phyloP scores from a whole-genome alignment of 768 basidiomycete species.

The Leccinum imitatum region DNA sequence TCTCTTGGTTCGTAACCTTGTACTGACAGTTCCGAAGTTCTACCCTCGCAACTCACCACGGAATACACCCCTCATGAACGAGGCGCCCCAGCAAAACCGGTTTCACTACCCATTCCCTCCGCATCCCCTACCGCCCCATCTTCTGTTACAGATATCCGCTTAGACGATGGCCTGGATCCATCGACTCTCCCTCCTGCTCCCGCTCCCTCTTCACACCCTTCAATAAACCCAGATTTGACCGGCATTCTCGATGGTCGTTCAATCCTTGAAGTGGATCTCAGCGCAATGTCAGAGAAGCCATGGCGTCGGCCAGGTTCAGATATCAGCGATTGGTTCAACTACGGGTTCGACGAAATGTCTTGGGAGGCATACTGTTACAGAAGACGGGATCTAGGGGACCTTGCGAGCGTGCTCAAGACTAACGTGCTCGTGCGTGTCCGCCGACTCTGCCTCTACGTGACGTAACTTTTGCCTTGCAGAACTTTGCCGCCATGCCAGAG shows the following conservation, averaged over 20 bases:
- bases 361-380: slow-evolving; percentile 94
- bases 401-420: slow-evolving; percentile 75
- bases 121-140: slow-evolving; percentile 22
- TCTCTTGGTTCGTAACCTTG: slow-evolving; percentile 1
- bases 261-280: slow-evolving; percentile 83
- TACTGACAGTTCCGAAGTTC: slow-evolving; percentile 23
- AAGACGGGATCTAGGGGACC: slow-evolving; percentile 75
- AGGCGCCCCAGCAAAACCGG: slow-evolving; percentile 42
- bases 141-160: slow-evolving; percentile 15
- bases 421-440: slow-evolving; percentile 69
- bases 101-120: slow-evolving; percentile 17
- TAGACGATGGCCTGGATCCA: slow-evolving; percentile 60
- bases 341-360: slow-evolving; percentile 95
- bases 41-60: slow-evolving; percentile 66
- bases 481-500: slow-evolving; percentile 79
- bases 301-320: slow-evolving; percentile 94
- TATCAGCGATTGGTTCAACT: slow-evolving; percentile 98
- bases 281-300: slow-evolving; percentile 72
- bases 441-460: not conserved
- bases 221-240: slow-evolving; percentile 64
- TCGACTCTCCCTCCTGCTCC: slow-evolving; percentile 61
- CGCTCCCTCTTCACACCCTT: slow-evolving; percentile 79
- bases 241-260: slow-evolving; percentile 73
- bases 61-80: slow-evolving; percentile 79
- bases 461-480: slow-evolving; percentile 42